Base-by-base conservation (phyloP, 352 stramenopile genomes). In the Globisporangium radiosum region DNA sequence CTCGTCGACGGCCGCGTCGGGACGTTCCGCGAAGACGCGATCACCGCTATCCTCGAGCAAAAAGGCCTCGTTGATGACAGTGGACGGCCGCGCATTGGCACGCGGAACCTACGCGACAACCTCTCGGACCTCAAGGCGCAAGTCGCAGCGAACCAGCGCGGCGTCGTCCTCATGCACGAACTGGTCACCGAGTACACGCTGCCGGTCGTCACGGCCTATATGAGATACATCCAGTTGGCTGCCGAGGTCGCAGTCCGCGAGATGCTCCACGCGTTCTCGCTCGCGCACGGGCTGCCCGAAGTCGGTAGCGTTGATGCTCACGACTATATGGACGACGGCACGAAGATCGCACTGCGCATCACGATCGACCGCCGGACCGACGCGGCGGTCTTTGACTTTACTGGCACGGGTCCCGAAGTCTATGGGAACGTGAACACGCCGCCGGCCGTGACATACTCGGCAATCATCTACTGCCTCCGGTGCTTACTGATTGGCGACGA, bases 301-400 rank as follows among this genome's bases (percentile, higher is more conserved):
- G 67, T 96, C 45, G 90, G 87, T 40, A 92, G 74, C 17, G 88
- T 98, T n/a, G 70, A 81, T 40, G 95, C 97, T 5, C 87, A 98
- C 65, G 97, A 99, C 67, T 97, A 97, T 57, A 98, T 99, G 92
- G 97, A 99, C 69, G 97, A 99, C 75, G 97, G 97, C 59, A 99
- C 95, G 51, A 95, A 85, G 38, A 99, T 99, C 68, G 75, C 87
- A 17, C 75, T 99, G 15, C 88, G 87, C 37, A 97, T 99, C 66
- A 93, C 92, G 38, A 98, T 99, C 60, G 91, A 99, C 66, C 76
- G 87, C 52, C 70, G 71, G 10, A 86, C 71, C 13, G 87, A 97
- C 59, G 94, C 81, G 47, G 96, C 97, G 1, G 78, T 88, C 6
- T 99, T 99, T 65, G 96, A 99, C 72, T 99, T 99, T 74, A 90